Evolutionary conservation across 768 basidiomycete genomes (phyloP), one percentile per base, ranked within the genome.

Genomic region (Wakefieldia striispora): DNA sequence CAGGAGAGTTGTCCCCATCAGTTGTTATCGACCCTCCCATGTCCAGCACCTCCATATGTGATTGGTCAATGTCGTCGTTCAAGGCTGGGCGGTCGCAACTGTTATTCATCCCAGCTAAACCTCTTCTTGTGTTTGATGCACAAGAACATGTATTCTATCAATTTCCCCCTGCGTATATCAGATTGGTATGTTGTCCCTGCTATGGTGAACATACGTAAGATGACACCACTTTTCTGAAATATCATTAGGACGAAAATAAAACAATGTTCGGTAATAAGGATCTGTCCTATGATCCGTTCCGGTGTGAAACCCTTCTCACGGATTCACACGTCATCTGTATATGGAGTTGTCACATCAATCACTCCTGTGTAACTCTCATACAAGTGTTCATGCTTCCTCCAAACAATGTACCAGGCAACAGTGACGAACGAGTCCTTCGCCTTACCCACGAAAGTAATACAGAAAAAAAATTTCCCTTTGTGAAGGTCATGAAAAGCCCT

Each of bases 381-480:
- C 45, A 47, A 9, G 19, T 19, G 14, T 47, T 47, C 34, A n/a
- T 27, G 5, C 14, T 51, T 21, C 40, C 47, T 12, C 19, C 19
- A 1, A 23, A 49, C 20, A 7, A 23, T 1, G 9, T 16, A 2
- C 4, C 9, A 5, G 20, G 21, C 3, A 4, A 43, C 21, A 40
- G 27, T 17, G 37, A 6, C 6, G 10, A 9, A 11, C 8, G 11
- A 10, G 3, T 2, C 11, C 21, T 51, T 34, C 16, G 16, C 7
- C 38, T 40, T 24, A 47, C 54, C 11, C 42, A 47, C 21, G 33
- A 51, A 41, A 31, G 40, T 9, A 0, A 17, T 8, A 0, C 7
- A 6, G 1, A 31, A 0, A 0, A 1, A 1, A 0, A 7, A 1
- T 3, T 38, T 10, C 1, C 1, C 1, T 1, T 16, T 1, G 12